Conservation (phyloP, 352 stramenopile species). For the Thraustochytrium aureum region DNA sequence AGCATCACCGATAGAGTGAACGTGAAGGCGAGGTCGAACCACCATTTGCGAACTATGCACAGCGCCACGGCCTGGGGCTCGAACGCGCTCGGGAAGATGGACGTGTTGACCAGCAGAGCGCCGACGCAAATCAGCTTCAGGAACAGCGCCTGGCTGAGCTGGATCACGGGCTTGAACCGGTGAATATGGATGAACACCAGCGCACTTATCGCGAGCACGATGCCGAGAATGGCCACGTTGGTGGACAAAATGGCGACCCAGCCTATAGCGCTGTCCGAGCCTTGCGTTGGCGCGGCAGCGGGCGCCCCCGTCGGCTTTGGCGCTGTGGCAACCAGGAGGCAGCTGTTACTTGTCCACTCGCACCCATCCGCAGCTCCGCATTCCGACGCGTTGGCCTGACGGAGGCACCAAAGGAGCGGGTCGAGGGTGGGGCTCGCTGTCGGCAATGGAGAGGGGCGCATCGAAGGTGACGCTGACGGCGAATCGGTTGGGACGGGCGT, state of each 20-base stretch:
- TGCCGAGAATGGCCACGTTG: slow-evolving; percentile 49
- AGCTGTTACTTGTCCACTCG: not conserved
- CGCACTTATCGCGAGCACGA: slow-evolving; percentile 2
- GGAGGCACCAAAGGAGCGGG: slow-evolving; percentile 13
- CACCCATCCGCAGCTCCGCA: not conserved
- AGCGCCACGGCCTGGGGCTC: slow-evolving; percentile 37
- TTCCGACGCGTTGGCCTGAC: not conserved
- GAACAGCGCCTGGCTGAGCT: slow-evolving; percentile 52
- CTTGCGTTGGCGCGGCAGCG: not conserved
- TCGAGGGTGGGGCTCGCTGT: not conserved
- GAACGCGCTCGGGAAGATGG: slow-evolving; percentile 48
- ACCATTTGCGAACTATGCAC: slow-evolving; percentile 46
- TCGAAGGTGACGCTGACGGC: not conserved
- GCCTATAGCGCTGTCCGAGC: not conserved
- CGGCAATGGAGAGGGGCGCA: not conserved
- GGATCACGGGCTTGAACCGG: slow-evolving; percentile 45
- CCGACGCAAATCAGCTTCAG: slow-evolving; percentile 47
- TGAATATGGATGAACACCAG: slow-evolving; percentile 51
- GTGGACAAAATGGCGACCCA: slow-evolving; percentile 38
- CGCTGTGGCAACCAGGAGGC: not conserved
- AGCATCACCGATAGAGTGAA: slow-evolving; percentile 43
- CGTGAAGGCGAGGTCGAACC: slow-evolving; percentile 47
- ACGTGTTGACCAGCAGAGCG: slow-evolving; percentile 31
- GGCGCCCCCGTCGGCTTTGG: not conserved
- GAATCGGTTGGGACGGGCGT: not conserved